These are phyloP conservation scores for Cutaneotrichosporon cutaneum DNA, from an alignment of 1,284 basidiomycete genomes.

Conservation along the genomic window DNA sequence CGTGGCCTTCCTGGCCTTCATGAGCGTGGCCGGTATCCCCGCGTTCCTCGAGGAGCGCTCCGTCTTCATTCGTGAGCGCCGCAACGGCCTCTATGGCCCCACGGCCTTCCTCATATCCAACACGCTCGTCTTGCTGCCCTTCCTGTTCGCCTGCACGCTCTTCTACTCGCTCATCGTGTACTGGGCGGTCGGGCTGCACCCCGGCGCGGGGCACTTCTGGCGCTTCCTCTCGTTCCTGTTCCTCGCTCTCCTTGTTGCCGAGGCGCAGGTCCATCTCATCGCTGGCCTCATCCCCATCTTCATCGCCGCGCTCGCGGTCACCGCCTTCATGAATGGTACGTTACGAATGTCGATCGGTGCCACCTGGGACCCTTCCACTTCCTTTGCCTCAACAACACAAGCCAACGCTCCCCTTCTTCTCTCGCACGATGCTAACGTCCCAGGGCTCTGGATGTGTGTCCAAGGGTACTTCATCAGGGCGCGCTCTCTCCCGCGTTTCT, in stretches of 20 bases:
- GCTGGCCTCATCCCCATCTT: constrained; percentile 62
- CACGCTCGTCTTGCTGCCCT: constrained; percentile 49
- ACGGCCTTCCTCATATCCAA: constrained; percentile 41
- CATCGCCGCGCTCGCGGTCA: constrained; percentile 62
- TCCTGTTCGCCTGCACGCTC: constrained; percentile 46
- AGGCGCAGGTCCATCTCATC: constrained; percentile 59
- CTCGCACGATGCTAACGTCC: too few species aligned
- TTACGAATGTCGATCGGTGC: too few species aligned
- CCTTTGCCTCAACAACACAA: too few species aligned
- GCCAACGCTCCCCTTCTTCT: too few species aligned
- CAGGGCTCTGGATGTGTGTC: constrained; percentile 63
- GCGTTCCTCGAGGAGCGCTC: constrained; percentile 53
- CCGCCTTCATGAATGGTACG: constrained; percentile 62
- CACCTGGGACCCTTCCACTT: too few species aligned
- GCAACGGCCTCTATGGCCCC: constrained; percentile 35
- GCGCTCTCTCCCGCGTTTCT: constrained; percentile 23
- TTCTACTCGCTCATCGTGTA: constrained; percentile 38
- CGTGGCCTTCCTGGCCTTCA: constrained; percentile 64
- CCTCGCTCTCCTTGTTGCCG: constrained; percentile 61
- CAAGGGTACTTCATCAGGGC: constrained; percentile 28
- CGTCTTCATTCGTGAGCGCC: constrained; percentile 50
- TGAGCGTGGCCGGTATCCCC: constrained; percentile 48
- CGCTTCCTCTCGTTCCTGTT: constrained; percentile 61
- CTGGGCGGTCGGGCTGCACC: constrained; percentile 28
- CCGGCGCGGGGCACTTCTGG: constrained; percentile 55